Evolutionary conservation across 495 filamentous ascomycete species (phyloP), one percentile per base, ranked within the genome.

Genomic region (Neurospora sp.): DNA sequence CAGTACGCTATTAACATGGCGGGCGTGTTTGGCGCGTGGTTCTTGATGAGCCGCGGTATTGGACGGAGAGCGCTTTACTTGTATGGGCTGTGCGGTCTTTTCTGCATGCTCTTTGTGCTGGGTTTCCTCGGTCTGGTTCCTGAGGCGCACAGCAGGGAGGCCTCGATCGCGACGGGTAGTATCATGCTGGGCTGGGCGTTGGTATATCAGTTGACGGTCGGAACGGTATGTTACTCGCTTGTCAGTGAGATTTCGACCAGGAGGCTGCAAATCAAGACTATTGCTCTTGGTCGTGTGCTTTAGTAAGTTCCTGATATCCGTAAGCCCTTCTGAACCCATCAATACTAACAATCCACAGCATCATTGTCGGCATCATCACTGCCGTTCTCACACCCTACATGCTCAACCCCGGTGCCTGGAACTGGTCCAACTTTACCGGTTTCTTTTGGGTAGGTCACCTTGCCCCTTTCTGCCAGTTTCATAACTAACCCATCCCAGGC

Each of bases 341-440:
- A 27, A 70, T 77, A 20, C 78, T 79, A 59, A 80, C 79, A 16
- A 68, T 73, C 27, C 39, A 69, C 42, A 84, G 83, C 83, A 93
- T 92, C 78, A 83, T 93, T 68, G 89, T 89, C 42, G 88, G 85
- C 71, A 92, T 93, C 73, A 79, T 94, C 74, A 89, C 86, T 75
- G 87, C 87, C 70, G 89, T 93, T 16, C 77, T 94, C 5, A 93
- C 91, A 0, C 90, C 91, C 0, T 91, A 92, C 77, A 92, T 92
- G 91, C 80, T 94, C 41, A 94, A 93, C 81, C 90, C 91, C 0
- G 82, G 80, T 0, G 91, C 88, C 0, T 94, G 92, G 91, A 78
- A 92, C 80, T 95, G 91, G 91, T 82, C 86, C 68, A 92, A 91
- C 74, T 92, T 88, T 72, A 85, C 91, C n/a, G 91, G 90, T n/a